Base-by-base conservation (phyloP, 208 protist species). In the Crithidia bombi region DNA sequence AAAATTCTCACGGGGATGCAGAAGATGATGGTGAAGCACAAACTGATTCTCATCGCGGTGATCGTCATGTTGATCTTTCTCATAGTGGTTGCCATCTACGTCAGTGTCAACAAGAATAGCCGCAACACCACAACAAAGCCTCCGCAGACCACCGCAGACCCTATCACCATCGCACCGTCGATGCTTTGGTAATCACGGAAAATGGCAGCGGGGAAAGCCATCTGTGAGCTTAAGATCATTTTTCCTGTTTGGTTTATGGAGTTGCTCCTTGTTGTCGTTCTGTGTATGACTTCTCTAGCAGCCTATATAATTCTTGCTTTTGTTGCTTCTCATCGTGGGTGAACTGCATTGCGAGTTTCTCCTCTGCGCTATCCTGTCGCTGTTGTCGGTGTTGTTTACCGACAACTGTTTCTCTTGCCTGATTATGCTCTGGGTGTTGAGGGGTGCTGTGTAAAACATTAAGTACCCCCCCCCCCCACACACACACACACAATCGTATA, bases 1-100 rank as follows among this genome's bases (percentile, higher is more conserved):
- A 85, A 85, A 58, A 78, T 94, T 17, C 54, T 94, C 17, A 81
- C 51, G n/a, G 69, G 70, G 32, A 90, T 94, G 83, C 83, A 90
- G 14, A 74, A 69, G 32, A 54, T 70, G 49, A 90, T 91, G 81
- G 65, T 94, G 12, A 94, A 94, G 75, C 83, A 94, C 67, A 94
- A 94, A 43, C 41, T 82, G 21, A 81, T 81, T 33, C 77, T 94
- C 3, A 68, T 88, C 19, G 69, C 64, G 36, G 79, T 94, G 41
- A 91, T 91, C 46, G 23, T 77, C 5, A 46, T 90, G 19, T 72
- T 94, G 0, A 0, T 94, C 0, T 73, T 91, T 47, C 76, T 94
- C 11, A 87, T 94, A 51, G 67, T 84, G 36, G 76, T 90, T 15
- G 84, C 87, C 9, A 50, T 90, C 17, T 93, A 93, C 73, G 77